Base-by-base conservation (phyloP, 805 yeast genomes). In the Saturnispora mendoncae region DNA sequence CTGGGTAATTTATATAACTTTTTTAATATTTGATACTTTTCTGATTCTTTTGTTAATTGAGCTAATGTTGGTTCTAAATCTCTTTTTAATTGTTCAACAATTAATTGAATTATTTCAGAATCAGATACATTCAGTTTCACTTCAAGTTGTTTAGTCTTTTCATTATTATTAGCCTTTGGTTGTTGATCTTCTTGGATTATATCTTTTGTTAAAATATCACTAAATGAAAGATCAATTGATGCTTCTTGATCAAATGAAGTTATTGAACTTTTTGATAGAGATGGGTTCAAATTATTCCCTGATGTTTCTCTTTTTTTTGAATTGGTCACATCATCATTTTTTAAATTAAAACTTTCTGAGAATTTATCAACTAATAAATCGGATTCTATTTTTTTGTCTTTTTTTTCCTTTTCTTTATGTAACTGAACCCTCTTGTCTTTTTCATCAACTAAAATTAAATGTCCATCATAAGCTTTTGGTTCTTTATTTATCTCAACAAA, bases 1-100 rank as follows among this genome's bases (percentile, higher is more conserved):
- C 60, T 56, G 7, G 60, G 61, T 20, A 57, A 46, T 34, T 50
- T 56, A 31, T 55, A 54, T 3, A 55, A 29, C 15, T 25, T 35
- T 39, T 54, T 57, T 20, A 52, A 32, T 4, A 48, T 33, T 26
- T 53, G 51, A 38, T 58, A 59, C 32, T 59, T 56, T 19, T 42
- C 45, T 4, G 54, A 43, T 6, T 49, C 46, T 12, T 46, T 31
- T 17, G 51, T 41, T 26, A 57, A 28, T 6, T 31, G 33, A n/a
- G 42, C 41, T 17, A 57, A 45, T 27, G 50, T 48, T 9, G 62
- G 60, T 20, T 41, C 27, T 4, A 58, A 18, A 10, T 56, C 56
- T n/a, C 30, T 33, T 39, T 50, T 51, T 4, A 57, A 33, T 29
- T 52, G 40, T 1, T 25, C 13, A 5, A 50, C 42, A 14, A 50